Evolutionary conservation across 2,329 filamentous ascomycete genomes (phyloP).

Genomic region (Didymella pinodella): DNA sequence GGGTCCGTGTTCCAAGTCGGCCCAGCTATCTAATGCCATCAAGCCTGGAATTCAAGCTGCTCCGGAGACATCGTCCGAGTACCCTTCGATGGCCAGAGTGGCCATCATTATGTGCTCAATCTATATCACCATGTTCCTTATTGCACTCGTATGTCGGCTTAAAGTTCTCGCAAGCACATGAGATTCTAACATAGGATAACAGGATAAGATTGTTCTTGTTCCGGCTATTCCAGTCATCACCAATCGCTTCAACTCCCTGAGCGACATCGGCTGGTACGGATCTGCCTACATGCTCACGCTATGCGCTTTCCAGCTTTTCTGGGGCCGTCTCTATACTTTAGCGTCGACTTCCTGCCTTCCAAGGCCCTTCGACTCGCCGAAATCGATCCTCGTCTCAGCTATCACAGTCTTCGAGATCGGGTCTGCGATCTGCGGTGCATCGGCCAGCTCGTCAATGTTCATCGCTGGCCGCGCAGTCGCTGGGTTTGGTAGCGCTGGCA

Average conservation of each 20-base stretch:
- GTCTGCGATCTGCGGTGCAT: conserved; percentile 48
- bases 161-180: neutral
- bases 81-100: neutral
- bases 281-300: conserved; percentile 43
- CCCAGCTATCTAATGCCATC: neutral
- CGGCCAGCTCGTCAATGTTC: conserved; percentile 53
- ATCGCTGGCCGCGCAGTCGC: conserved; percentile 58
- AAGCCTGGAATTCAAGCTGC: neutral
- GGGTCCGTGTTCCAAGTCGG: neutral
- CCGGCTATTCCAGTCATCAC: conserved; percentile 31
- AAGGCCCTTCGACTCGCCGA: conserved; percentile 41
- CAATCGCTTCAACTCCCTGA: conserved; percentile 30
- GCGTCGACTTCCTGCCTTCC: neutral
- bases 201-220: conserved; percentile 6
- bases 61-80: neutral
- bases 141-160: conserved; percentile 4
- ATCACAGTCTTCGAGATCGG: conserved; percentile 54
- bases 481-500: conserved; percentile 56
- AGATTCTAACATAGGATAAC: neutral
- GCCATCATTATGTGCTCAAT: conserved; percentile 5
- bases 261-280: conserved; percentile 34
- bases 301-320: conserved; percentile 55
- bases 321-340: conserved; percentile 58
- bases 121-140: conserved; percentile 11
- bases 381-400: conserved; percentile 44